Percentiles rank a stretch among this genome's conserved stretches.
These are phyloP conservation scores for Russula vinacea DNA, from an alignment of 768 basidiomycete species.

Conservation along the genomic window DNA sequence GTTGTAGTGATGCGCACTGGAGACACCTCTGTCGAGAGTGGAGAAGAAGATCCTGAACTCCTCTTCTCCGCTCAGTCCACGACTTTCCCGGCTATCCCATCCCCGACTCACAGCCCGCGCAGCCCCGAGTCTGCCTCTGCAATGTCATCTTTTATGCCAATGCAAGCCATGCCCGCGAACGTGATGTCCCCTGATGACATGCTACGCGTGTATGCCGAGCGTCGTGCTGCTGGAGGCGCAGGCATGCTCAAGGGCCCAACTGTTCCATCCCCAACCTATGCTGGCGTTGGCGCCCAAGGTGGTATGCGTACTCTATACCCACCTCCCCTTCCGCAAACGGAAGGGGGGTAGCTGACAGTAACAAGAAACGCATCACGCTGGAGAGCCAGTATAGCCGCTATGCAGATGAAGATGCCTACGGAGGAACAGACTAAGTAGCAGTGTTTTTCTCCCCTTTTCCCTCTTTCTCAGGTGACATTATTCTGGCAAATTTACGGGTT, in stretches of 20 bases:
- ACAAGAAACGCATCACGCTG: conserved; percentile 32
- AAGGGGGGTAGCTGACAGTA: conserved; percentile 9
- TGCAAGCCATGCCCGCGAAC: conserved; percentile 43
- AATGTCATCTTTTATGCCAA: conserved; percentile 40
- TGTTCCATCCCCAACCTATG: conserved; percentile 33
- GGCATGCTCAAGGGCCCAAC: conserved; percentile 29
- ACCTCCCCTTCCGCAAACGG: conserved; percentile 26
- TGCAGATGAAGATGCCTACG: conserved; percentile 33
- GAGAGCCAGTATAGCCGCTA: conserved; percentile 34
- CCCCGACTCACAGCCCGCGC: conserved; percentile 37
- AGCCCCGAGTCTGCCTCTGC: conserved; percentile 37
- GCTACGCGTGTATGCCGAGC: conserved; percentile 67
- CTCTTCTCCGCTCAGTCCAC: conserved; percentile 40
- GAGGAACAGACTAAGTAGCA: conserved; percentile 28
- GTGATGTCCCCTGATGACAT: conserved; percentile 68
- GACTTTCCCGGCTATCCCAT: conserved; percentile 35
- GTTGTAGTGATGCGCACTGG: conserved; percentile 71
- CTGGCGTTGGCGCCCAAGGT: conserved; percentile 32
- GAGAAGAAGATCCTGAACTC: conserved; percentile 42
- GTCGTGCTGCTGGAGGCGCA: conserved; percentile 39
- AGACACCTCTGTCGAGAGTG: conserved; percentile 18
- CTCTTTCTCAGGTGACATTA: neutral
- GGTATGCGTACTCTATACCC: conserved; percentile 39
- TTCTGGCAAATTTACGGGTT: conserved; percentile 1
- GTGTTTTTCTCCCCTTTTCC: neutral